phyloP scores from a whole-genome alignment of 306 rosid species.

The Glycine tomentella region DNA sequence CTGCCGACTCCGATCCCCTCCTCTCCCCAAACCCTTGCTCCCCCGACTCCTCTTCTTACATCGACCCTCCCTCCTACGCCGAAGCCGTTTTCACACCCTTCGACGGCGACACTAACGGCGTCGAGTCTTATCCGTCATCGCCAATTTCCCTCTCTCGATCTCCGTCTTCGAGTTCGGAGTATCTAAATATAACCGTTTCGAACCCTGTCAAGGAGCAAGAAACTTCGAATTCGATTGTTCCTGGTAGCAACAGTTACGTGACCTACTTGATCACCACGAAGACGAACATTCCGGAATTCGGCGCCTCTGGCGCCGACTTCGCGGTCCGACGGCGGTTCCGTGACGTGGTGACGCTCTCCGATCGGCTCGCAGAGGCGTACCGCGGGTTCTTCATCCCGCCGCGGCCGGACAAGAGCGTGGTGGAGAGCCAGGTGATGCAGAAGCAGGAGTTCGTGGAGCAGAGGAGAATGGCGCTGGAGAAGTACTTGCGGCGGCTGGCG shows the following conservation, averaged over 20 bases:
- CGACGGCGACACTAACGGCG: slow-evolving; percentile 61
- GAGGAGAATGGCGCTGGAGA: slow-evolving; percentile 90
- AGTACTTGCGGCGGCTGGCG: slow-evolving; percentile 77
- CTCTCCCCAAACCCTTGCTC: slow-evolving; percentile 62
- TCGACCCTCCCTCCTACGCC: slow-evolving; percentile 72
- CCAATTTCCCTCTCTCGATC: slow-evolving; percentile 60
- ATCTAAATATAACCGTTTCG: slow-evolving; percentile 77
- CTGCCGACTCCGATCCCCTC: slow-evolving; percentile 59
- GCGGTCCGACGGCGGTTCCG: slow-evolving; percentile 82
- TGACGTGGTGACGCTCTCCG: slow-evolving; percentile 85
- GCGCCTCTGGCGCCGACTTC: slow-evolving; percentile 68
- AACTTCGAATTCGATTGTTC: slow-evolving; percentile 77
- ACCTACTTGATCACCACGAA: slow-evolving; percentile 87
- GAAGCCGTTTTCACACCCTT: slow-evolving; percentile 68
- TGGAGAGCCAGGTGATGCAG: slow-evolving; percentile 99
- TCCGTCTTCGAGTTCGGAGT: slow-evolving; percentile 62
- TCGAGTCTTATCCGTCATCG: slow-evolving; percentile 66
- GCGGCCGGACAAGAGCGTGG: slow-evolving; percentile 92
- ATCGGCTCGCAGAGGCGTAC: slow-evolving; percentile 84
- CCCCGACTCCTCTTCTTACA: slow-evolving; percentile 48
- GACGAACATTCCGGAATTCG: slow-evolving; percentile 76
- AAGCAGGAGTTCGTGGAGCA: slow-evolving; percentile 99
- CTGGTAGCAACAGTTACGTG: slow-evolving; percentile 70
- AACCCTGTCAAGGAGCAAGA: slow-evolving; percentile 91
- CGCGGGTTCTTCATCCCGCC: slow-evolving; percentile 93